phyloP scores from a whole-genome alignment of 129 eudicot species.

The Erigeron canadensis region DNA sequence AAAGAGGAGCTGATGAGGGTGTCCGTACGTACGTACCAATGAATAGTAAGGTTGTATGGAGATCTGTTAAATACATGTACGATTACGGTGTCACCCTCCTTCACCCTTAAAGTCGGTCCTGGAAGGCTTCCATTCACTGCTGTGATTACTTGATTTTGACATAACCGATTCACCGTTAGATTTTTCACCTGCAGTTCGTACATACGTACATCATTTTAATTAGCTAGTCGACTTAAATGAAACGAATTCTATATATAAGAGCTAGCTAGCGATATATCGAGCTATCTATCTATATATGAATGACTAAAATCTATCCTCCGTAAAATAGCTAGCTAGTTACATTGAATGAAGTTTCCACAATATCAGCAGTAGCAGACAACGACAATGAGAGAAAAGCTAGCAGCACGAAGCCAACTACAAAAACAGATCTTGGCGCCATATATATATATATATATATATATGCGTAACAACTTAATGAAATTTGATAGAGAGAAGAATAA shows the following conservation, averaged over 20 bases:
- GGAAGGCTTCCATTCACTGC: constrained; percentile 68
- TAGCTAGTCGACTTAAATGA: too few relatives aligned
- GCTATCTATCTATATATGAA: too few relatives aligned
- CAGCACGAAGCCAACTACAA: constrained; percentile 11
- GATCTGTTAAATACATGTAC: constrained; percentile 58
- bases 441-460: too few relatives aligned
- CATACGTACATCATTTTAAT: too few relatives aligned
- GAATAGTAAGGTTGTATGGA: constrained; percentile 66
- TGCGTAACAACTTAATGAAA: too few relatives aligned
- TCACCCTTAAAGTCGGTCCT: constrained; percentile 54
- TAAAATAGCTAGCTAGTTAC: neutral
- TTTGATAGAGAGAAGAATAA: too few relatives aligned
- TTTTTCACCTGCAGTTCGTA: constrained; percentile 50
- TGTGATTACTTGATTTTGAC: constrained; percentile 48
- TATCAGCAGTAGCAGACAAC: neutral
- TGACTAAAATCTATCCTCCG: too few relatives aligned
- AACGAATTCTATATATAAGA: too few relatives aligned
- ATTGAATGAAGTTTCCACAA: constrained; percentile 8
- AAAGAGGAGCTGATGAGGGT: neutral
- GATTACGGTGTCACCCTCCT: constrained; percentile 63
- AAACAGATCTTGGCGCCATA: neutral
- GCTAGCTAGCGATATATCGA: too few relatives aligned
- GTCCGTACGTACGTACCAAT: constrained; percentile 42
- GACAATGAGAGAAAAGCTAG: constrained; percentile 1
- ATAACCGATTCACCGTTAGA: constrained; percentile 42